Evolutionary conservation across 805 yeast species (phyloP), one percentile per base, ranked within the genome.

Genomic region (Torulaspora microellipsoides): DNA sequence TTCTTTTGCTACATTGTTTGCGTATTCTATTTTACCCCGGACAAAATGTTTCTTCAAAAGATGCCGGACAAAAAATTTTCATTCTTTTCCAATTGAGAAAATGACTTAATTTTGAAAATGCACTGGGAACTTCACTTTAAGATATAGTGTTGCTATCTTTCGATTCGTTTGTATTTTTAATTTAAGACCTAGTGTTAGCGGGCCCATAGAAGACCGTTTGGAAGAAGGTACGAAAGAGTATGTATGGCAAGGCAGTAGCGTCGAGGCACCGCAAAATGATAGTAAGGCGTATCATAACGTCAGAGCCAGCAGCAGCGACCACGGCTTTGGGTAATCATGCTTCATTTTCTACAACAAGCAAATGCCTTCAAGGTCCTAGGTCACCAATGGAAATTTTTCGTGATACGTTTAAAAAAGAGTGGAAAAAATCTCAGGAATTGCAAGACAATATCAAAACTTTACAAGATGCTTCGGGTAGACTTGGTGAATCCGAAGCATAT

Each of bases 401-500:
- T 52, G 95, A 93, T 50, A 91, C 98, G 0, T 93, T 93, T 71
- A 83, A 77, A 60, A 73, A 75, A 46, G 99, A 93, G 69, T 90
- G 96, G 82, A 81, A 84, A 63, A 91, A 93, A 65, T 82, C 89
- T 39, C 76, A 77, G 59, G 98, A 93, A 64, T 75, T 93, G 47
- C 95, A 90, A 60, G 89, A 87, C 43, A 88, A 89, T 57, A 88
- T 93, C 61, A 93, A 91, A 67, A 95, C 96, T 12, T 75, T 93
- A 43, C 95, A 88, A 63, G 96, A 90, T 67, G 98, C 95, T 54
- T 87, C 97, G 3, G 98, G 96, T 32, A 80, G 89, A 56, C 76
- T 93, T 64, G 87, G 95, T 27, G 98, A 93, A 55, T 83, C 93
- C 38, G 96, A 89, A 42, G 95, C 98, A 2, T 90, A 86, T 70